A percentile compares a stretch with the other conserved stretches of the same genome.
phyloP scores from a whole-genome alignment of 805 yeast genomes.

The Candida nitratophila region DNA sequence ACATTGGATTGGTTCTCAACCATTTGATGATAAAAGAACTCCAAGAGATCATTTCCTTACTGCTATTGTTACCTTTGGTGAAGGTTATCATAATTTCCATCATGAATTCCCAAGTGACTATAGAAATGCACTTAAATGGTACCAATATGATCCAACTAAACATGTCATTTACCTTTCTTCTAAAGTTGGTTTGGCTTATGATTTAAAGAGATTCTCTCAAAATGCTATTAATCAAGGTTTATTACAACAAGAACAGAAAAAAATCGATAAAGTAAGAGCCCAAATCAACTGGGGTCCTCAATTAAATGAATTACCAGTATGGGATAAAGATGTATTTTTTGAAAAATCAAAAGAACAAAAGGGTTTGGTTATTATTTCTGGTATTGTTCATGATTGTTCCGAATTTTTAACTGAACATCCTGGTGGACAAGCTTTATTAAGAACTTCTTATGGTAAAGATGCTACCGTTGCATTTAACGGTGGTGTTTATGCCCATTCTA shows the following conservation, averaged over 20 bases:
- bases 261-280: conserved; percentile 54
- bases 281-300: conserved; percentile 72
- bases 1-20: conserved; percentile 82
- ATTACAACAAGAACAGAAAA: conserved; percentile 78
- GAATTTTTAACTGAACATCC: conserved; percentile 70
- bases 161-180: conserved; percentile 50
- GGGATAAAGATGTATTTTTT: conserved; percentile 60
- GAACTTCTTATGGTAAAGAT: conserved; percentile 71
- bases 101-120: conserved; percentile 88
- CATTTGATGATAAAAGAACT: conserved; percentile 81
- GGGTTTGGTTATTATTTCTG: conserved; percentile 65
- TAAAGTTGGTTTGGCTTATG: conserved; percentile 62
- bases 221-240: conserved; percentile 79
- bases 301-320: conserved; percentile 59
- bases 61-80: conserved; percentile 81
- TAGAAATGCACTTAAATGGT: conserved; percentile 83
- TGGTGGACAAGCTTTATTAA: conserved; percentile 71
- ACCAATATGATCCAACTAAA: conserved; percentile 83
- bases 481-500: conserved; percentile 79
- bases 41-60: conserved; percentile 80
- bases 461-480: conserved; percentile 83
- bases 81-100: conserved; percentile 86
- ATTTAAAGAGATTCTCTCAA: conserved; percentile 69
- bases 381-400: conserved; percentile 73
- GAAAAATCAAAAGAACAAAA: conserved; percentile 39